Evolutionary conservation across 1,284 basidiomycete species (phyloP).

Genomic region (Rhodotorula mucilaginosa): DNA sequence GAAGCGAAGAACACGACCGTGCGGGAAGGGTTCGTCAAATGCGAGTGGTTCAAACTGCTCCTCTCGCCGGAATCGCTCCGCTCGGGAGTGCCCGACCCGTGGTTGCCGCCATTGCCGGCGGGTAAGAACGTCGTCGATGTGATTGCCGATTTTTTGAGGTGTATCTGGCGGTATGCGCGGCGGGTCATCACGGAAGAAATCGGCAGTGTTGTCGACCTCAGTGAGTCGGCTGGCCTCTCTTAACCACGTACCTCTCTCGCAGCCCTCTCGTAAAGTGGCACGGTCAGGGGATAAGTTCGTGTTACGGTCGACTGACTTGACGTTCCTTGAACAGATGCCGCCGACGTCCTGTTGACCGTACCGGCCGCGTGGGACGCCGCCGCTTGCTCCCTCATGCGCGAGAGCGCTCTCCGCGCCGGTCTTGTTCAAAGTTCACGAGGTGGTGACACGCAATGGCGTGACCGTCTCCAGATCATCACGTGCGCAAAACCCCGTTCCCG

Average conservation of each 20-base stretch:
- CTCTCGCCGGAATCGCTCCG: constrained; percentile 32
- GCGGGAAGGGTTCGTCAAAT: constrained; percentile 30
- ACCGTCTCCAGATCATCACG: constrained; percentile 74
- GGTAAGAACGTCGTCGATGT: constrained; percentile 70
- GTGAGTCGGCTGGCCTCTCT: constrained; percentile 51
- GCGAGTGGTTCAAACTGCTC: constrained; percentile 67
- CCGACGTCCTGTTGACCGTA: constrained; percentile 74
- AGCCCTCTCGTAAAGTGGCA: not conserved
- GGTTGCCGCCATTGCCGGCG: constrained; percentile 47
- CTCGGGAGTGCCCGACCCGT: constrained; percentile 27
- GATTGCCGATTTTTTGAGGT: constrained; percentile 72
- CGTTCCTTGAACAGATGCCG: constrained; percentile 57
- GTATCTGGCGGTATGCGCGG: constrained; percentile 77
- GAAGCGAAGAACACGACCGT: constrained; percentile 36
- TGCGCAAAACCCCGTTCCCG: constrained; percentile 44
- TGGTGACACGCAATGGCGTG: constrained; percentile 69
- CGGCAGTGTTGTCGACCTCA: constrained; percentile 72
- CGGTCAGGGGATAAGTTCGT: too few species aligned
- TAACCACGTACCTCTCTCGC: not conserved
- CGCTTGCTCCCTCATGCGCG: constrained; percentile 74
- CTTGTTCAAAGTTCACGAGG: constrained; percentile 67
- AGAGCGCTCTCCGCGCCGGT: constrained; percentile 71
- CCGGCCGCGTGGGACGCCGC: constrained; percentile 80
- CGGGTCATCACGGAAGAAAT: constrained; percentile 77
- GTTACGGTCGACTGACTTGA: too few species aligned